Evolutionary conservation across 2,329 filamentous ascomycete species (phyloP).

Genomic region (Neofusicoccum sp.): DNA sequence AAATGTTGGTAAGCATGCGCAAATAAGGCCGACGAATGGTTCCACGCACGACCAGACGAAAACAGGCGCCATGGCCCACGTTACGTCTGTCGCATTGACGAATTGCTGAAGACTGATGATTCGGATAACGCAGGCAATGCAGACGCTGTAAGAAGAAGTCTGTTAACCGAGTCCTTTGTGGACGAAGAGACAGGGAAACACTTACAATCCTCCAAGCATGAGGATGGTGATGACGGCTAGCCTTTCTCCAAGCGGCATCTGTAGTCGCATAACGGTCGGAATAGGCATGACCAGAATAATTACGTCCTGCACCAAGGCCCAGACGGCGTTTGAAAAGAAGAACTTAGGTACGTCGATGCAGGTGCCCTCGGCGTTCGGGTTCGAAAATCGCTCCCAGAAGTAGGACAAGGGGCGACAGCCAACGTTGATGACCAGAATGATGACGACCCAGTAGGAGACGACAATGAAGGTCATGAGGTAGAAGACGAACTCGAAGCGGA

Average conservation of each 20-base stretch:
- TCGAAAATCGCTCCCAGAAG: slow-evolving; percentile 49
- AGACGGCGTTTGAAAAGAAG: slow-evolving; percentile 53
- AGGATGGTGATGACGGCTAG: slow-evolving; percentile 13
- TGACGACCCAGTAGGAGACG: slow-evolving; percentile 47
- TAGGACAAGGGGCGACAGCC: slow-evolving; percentile 50
- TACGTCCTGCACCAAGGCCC: slow-evolving; percentile 40
- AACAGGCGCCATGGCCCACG: slow-evolving; percentile 33
- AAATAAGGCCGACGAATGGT: slow-evolving; percentile 41
- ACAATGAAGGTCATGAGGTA: slow-evolving; percentile 48
- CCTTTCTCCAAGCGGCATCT: slow-evolving; percentile 26
- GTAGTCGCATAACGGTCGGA: slow-evolving; percentile 34
- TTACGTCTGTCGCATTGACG: slow-evolving; percentile 29
- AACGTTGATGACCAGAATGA: slow-evolving; percentile 44
- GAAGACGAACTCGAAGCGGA: slow-evolving; percentile 52
- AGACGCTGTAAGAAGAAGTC: slow-evolving; percentile 26
- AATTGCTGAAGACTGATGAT: slow-evolving; percentile 32
- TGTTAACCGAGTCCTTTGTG: background rate
- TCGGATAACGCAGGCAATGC: slow-evolving; percentile 33
- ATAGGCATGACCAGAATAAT: slow-evolving; percentile 39
- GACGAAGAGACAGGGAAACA: background rate
- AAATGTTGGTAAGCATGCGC: slow-evolving; percentile 35
- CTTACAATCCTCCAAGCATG: slow-evolving; percentile 21
- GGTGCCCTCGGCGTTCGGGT: slow-evolving; percentile 30
- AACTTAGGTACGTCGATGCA: slow-evolving; percentile 52
- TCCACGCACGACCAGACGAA: slow-evolving; percentile 41